phyloP scores from a whole-genome alignment of 495 filamentous ascomycete genomes.

The Hypoxylon perforatum region DNA sequence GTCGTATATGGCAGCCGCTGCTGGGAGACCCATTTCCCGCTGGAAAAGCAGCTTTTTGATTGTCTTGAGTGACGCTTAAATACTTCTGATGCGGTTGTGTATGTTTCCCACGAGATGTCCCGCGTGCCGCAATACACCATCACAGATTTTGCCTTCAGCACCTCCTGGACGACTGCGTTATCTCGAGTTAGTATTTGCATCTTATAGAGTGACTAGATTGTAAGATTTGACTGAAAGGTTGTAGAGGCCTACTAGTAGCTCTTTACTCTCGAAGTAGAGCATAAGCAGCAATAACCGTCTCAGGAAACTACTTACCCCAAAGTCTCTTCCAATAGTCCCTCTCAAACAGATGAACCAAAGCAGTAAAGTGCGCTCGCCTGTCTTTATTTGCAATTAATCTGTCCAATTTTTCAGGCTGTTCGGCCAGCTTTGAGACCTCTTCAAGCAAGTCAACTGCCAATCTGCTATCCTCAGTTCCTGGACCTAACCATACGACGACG shows the following conservation, averaged over 20 bases:
- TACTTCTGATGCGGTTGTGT: neutral
- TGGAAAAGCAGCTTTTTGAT: neutral
- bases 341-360: slow-evolving; percentile 45
- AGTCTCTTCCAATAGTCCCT: slow-evolving; percentile 48
- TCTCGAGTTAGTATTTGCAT: too few species aligned
- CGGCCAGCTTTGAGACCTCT: neutral
- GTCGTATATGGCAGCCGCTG: neutral
- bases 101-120: neutral
- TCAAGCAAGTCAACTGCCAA: slow-evolving; percentile 16
- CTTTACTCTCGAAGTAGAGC: neutral
- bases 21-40: neutral
- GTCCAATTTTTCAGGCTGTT: neutral
- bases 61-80: neutral
- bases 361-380: slow-evolving; percentile 15
- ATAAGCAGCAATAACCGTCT: too few species aligned
- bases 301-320: slow-evolving; percentile 25
- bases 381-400: neutral
- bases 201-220: too few species aligned
- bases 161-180: slow-evolving; percentile 43
- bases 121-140: neutral
- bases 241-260: neutral
- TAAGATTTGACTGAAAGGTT: neutral
- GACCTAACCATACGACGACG: slow-evolving; percentile 35
- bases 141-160: slow-evolving; percentile 35
- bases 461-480: slow-evolving; percentile 16